Percentiles rank a stretch among this genome's conserved stretches.
Conservation (phyloP, 1,284 basidiomycete species). For the Ustilago trichophora region DNA sequence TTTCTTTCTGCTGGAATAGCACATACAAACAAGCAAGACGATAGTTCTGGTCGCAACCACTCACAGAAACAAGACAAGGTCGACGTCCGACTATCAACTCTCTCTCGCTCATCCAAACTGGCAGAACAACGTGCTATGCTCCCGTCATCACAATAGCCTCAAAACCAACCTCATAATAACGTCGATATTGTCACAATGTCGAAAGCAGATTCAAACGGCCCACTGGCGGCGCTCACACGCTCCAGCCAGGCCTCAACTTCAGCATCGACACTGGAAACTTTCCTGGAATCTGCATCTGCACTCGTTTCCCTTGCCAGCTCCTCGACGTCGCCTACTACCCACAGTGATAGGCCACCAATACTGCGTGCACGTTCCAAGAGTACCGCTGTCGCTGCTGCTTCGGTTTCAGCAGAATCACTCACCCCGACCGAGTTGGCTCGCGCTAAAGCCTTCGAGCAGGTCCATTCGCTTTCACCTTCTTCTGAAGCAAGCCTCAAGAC, state of each 20-base stretch:
- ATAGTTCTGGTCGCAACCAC: neutral
- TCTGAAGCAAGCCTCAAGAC: neutral
- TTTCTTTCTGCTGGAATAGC: neutral
- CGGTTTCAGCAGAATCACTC: neutral
- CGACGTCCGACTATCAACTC: no score
- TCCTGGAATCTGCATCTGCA: constrained; percentile 17
- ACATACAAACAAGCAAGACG: no score
- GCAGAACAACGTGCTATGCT: constrained; percentile 22
- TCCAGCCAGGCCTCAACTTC: constrained; percentile 42
- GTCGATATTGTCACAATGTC: no score
- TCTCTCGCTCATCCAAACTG: neutral
- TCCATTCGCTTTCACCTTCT: neutral
- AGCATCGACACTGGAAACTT: constrained; percentile 40
- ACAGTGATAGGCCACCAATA: constrained; percentile 28
- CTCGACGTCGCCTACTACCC: neutral
- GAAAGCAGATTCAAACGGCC: constrained; percentile 4
- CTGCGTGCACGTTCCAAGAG: constrained; percentile 2
- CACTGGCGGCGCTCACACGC: constrained; percentile 15
- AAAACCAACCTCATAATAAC: no score
- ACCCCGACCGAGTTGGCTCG: constrained; percentile 24
- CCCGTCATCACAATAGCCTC: neutral
- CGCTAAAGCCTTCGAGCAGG: constrained; percentile 23
- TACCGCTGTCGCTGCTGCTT: neutral
- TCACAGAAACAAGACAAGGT: no score
- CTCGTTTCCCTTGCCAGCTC: constrained; percentile 8